These are phyloP conservation scores for Backusella luteola DNA, from an alignment of 192 early-diverging fungal species.

Conservation along the genomic window DNA sequence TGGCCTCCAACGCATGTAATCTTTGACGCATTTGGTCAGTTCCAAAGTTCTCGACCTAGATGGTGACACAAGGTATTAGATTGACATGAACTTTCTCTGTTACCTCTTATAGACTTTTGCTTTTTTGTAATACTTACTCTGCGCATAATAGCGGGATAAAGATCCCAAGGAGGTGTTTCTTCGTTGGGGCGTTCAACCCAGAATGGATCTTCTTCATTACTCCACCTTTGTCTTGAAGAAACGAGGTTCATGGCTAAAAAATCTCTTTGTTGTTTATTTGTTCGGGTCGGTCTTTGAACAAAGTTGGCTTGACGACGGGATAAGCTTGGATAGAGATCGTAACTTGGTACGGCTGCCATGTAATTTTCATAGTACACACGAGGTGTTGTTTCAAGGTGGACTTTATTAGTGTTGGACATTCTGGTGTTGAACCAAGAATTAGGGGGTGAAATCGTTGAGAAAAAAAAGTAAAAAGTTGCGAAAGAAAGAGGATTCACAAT, in stretches of 20 bases:
- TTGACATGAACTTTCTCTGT: neutral
- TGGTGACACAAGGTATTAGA: slow-evolving; percentile 3
- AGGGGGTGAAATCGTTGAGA: neutral
- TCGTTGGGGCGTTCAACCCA: slow-evolving; percentile 6
- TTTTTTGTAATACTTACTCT: slow-evolving; percentile 20
- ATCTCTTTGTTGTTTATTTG: slow-evolving; percentile 9
- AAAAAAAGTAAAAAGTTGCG: neutral
- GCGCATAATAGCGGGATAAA: slow-evolving; percentile 24
- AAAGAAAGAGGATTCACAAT: neutral
- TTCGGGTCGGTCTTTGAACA: slow-evolving; percentile 13
- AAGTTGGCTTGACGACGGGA: slow-evolving; percentile 26
- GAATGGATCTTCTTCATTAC: slow-evolving; percentile 11
- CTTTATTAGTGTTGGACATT: slow-evolving; percentile 5
- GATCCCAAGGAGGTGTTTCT: slow-evolving; percentile 19
- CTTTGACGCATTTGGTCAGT: slow-evolving; percentile 34
- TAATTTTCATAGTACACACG: slow-evolving; percentile 31
- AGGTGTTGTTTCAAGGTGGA: slow-evolving; percentile 24
- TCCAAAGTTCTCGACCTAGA: slow-evolving; percentile 32
- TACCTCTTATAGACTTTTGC: neutral
- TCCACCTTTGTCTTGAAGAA: neutral
- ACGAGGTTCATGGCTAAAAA: slow-evolving; percentile 17
- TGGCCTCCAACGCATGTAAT: slow-evolving; percentile 31
- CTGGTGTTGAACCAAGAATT: slow-evolving; percentile 20
- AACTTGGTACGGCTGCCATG: slow-evolving; percentile 19
- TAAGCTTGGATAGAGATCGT: slow-evolving; percentile 33